A percentile compares a stretch with the other conserved stretches of the same genome.
Conservation (phyloP, 768 basidiomycete species). For the Russula olivacea region DNA sequence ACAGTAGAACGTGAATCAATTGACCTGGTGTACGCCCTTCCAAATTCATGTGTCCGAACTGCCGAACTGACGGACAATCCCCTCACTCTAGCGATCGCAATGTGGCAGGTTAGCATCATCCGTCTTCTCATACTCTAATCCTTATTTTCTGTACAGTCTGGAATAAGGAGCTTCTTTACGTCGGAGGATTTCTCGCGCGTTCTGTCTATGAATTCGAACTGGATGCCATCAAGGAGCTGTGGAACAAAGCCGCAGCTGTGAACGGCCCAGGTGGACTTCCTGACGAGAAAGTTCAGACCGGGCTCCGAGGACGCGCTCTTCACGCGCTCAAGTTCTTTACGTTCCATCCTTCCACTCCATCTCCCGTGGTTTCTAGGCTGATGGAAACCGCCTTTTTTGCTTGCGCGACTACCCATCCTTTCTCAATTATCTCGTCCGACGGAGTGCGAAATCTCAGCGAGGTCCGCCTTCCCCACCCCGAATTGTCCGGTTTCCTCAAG, state of each 20-base stretch:
- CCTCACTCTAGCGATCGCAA: slow-evolving; percentile 58
- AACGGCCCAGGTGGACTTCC: slow-evolving; percentile 26
- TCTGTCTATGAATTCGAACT: slow-evolving; percentile 83
- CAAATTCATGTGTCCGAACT: slow-evolving; percentile 1
- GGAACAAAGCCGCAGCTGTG: slow-evolving; percentile 45
- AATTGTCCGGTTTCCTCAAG: slow-evolving; percentile 70
- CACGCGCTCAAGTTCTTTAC: slow-evolving; percentile 89
- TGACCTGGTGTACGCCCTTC: slow-evolving; percentile 63
- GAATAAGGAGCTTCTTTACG: slow-evolving; percentile 84
- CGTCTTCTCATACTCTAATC: background rate
- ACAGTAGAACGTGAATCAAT: slow-evolving; percentile 95
- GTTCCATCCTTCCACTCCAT: slow-evolving; percentile 84
- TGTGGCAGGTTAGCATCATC: slow-evolving; percentile 52
- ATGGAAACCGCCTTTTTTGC: slow-evolving; percentile 78
- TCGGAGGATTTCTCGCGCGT: slow-evolving; percentile 79
- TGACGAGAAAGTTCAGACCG: slow-evolving; percentile 40
- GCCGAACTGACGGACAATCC: background rate
- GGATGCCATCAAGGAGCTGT: slow-evolving; percentile 47
- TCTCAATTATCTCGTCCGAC: slow-evolving; percentile 69
- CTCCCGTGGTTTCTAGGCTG: slow-evolving; percentile 60
- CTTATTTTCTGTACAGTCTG: slow-evolving; percentile 45
- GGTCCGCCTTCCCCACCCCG: slow-evolving; percentile 67
- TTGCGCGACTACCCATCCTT: slow-evolving; percentile 43
- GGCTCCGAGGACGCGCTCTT: slow-evolving; percentile 55
- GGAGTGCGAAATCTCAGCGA: slow-evolving; percentile 63